Conservation (phyloP, 225 moss, liverwort and hornwort species). For the Polytrichum commune region DNA sequence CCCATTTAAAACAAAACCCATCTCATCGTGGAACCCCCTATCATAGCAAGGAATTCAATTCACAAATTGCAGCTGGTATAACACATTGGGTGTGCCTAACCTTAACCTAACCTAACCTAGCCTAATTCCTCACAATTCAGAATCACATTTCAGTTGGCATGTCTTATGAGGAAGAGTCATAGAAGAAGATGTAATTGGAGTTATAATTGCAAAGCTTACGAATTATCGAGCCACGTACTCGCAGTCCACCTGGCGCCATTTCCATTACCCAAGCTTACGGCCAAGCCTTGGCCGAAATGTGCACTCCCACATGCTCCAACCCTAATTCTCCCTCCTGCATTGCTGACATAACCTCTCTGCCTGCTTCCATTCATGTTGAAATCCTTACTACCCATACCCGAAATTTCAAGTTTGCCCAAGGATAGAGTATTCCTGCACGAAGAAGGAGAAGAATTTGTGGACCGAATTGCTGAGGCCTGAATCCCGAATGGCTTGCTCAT, state of each 20-base stretch:
- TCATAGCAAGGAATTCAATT: neutral
- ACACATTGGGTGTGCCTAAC: neutral
- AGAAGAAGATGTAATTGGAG: neutral
- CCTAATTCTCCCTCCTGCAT: constrained; percentile 17
- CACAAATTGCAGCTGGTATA: neutral
- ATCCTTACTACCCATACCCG: neutral
- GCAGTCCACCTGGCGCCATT: constrained; percentile 49
- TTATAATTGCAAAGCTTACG: constrained; percentile 30
- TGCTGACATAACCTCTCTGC: neutral
- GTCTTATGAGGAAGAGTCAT: neutral
- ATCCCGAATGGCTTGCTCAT: neutral
- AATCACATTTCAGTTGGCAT: neutral
- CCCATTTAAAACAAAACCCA: neutral
- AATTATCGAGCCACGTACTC: constrained; percentile 66
- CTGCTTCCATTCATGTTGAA: neutral
- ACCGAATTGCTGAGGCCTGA: neutral
- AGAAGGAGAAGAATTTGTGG: neutral
- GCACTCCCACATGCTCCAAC: constrained; percentile 23
- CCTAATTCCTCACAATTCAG: neutral
- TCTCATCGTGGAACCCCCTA: neutral
- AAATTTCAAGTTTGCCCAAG: neutral
- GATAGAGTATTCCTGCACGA: neutral
- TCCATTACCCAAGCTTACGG: neutral
- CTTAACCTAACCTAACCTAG: neutral
- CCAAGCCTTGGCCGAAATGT: constrained; percentile 29